phyloP scores from a whole-genome alignment of 2,329 filamentous ascomycete genomes.

The Trichoderma sp. region DNA sequence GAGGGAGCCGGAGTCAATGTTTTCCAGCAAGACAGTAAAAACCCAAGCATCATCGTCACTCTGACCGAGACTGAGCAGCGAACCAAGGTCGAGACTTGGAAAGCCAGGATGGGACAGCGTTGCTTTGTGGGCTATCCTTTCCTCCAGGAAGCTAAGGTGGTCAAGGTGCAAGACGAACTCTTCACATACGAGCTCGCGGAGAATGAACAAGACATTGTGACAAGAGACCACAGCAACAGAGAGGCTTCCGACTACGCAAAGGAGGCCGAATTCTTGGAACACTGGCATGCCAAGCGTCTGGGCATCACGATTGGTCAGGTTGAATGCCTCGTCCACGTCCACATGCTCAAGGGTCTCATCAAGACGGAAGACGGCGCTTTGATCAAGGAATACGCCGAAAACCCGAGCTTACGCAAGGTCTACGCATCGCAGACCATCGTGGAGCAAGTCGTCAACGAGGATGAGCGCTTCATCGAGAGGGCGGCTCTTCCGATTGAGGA shows the following conservation, averaged over 20 bases:
- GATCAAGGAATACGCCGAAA: conserved; percentile 87
- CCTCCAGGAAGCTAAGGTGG: conserved; percentile 87
- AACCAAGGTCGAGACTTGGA: conserved; percentile 71
- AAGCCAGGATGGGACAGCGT: conserved; percentile 77
- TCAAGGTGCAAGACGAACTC: conserved; percentile 87
- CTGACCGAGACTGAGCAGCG: conserved; percentile 73
- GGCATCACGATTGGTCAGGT: conserved; percentile 85
- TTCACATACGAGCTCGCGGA: conserved; percentile 80
- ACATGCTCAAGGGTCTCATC: conserved; percentile 86
- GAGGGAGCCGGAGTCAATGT: conserved; percentile 84
- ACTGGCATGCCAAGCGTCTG: conserved; percentile 84
- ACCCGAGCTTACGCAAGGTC: conserved; percentile 82
- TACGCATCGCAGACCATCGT: conserved; percentile 92
- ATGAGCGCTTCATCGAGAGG: conserved; percentile 89
- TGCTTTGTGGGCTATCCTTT: conserved; percentile 96
- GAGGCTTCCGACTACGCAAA: conserved; percentile 83
- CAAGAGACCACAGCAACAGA: conserved; percentile 70
- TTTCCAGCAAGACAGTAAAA: conserved; percentile 93
- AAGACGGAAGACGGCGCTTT: conserved; percentile 91
- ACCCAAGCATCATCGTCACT: conserved; percentile 94
- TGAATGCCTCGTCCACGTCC: conserved; percentile 86
- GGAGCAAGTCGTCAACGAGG: conserved; percentile 85
- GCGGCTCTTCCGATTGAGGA: conserved; percentile 85
- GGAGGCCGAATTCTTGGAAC: conserved; percentile 82
- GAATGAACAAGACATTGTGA: conserved; percentile 64